Evolutionary conservation across 345 rosid species (phyloP).

Genomic region (Hypericum androsaemum): DNA sequence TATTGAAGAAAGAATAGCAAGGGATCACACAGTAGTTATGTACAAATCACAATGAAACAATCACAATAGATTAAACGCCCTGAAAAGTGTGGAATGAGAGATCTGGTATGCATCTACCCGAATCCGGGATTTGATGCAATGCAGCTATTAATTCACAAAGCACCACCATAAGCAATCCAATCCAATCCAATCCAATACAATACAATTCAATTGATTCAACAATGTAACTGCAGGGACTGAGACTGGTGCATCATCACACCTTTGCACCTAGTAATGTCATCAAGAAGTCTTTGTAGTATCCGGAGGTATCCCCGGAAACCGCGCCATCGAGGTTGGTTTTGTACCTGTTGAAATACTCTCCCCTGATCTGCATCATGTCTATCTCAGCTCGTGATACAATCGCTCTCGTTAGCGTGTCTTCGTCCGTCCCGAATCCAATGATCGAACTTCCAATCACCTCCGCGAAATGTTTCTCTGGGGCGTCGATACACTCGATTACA

Average conservation of each 20-base stretch:
- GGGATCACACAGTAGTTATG: too few species aligned
- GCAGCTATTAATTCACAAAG: background rate
- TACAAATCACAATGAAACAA: too few species aligned
- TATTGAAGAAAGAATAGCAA: too few species aligned
- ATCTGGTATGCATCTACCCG: too few species aligned
- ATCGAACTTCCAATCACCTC: slow-evolving; percentile 54
- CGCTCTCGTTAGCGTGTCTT: slow-evolving; percentile 68
- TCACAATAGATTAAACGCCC: too few species aligned
- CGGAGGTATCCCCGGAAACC: slow-evolving; percentile 65
- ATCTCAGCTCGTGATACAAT: slow-evolving; percentile 69
- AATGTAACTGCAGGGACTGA: background rate
- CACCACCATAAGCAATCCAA: background rate
- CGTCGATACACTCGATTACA: slow-evolving; percentile 44
- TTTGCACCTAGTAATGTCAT: slow-evolving; percentile 60
- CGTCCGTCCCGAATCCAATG: slow-evolving; percentile 75
- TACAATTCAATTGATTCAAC: background rate
- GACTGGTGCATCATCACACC: slow-evolving; percentile 26
- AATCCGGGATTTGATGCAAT: too few species aligned
- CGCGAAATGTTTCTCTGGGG: slow-evolving; percentile 81
- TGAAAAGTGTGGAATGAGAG: too few species aligned
- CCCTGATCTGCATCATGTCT: slow-evolving; percentile 60
- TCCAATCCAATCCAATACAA: background rate
- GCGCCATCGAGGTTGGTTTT: slow-evolving; percentile 50
- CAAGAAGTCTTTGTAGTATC: slow-evolving; percentile 57
- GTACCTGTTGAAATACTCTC: slow-evolving; percentile 44